A percentile compares a stretch with the other conserved stretches of the same genome.
These are phyloP conservation scores for Pythium plurisporium DNA, from an alignment of 352 stramenopile species.

Conservation along the genomic window DNA sequence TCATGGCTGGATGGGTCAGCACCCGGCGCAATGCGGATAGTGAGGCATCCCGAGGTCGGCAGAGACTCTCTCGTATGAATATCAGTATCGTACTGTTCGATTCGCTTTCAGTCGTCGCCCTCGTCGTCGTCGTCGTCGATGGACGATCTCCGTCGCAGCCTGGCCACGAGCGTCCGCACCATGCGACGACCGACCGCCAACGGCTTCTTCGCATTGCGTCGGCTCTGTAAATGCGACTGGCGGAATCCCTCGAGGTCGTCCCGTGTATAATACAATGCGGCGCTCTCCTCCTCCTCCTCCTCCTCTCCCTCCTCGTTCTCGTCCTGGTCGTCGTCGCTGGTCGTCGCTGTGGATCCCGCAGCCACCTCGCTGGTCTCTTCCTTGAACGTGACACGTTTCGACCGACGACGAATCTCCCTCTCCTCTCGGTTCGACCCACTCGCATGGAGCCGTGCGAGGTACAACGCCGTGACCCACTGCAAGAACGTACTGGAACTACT, in stretches of 20 bases:
- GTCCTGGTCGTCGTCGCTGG: background rate
- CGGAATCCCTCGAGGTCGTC: slow-evolving; percentile 12
- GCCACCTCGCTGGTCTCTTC: slow-evolving; percentile 5
- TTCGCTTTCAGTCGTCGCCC: background rate
- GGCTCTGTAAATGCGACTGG: background rate
- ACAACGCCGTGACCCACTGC: slow-evolving; percentile 25
- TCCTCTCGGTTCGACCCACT: background rate
- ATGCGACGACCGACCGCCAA: background rate
- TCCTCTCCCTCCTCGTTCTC: background rate
- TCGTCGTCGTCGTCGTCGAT: background rate
- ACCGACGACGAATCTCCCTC: too few relatives aligned
- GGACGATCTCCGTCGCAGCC: background rate
- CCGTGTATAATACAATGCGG: slow-evolving; percentile 15
- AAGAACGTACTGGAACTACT: slow-evolving; percentile 8
- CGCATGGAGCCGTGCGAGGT: slow-evolving; percentile 13
- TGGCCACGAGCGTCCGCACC: slow-evolving; percentile 5
- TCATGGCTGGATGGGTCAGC: background rate
- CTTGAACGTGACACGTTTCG: slow-evolving; percentile 22
- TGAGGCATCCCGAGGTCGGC: too few relatives aligned
- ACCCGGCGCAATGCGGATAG: background rate
- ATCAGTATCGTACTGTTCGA: too few relatives aligned
- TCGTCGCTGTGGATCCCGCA: background rate
- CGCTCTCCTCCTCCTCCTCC: background rate
- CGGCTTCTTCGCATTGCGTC: background rate
- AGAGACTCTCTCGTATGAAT: too few relatives aligned